Conservation (phyloP, 164 flowering plant genomes). For the Berberis thunbergii region DNA sequence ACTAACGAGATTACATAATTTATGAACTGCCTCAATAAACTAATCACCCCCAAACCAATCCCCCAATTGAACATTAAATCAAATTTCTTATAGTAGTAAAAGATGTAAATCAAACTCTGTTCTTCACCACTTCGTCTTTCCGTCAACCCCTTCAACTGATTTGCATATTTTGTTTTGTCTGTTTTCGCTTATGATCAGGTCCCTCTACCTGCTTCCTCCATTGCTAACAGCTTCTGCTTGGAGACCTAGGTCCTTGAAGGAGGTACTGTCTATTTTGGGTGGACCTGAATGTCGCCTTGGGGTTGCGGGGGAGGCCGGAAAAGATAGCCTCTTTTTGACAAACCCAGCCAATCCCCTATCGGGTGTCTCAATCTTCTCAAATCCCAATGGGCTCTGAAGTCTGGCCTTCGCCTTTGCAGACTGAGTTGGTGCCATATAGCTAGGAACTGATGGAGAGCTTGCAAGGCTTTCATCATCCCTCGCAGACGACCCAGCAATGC, state of each 20-base stretch:
- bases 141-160: neutral
- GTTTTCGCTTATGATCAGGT: neutral
- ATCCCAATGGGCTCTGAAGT: conserved; percentile 39
- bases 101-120: neutral
- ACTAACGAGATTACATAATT: neutral
- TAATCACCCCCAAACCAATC: conserved; percentile 10
- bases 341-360: conserved; percentile 28
- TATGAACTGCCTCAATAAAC: neutral
- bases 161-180: neutral
- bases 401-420: conserved; percentile 53
- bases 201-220: conserved; percentile 11
- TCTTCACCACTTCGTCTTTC: neutral
- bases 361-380: conserved; percentile 36
- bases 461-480: conserved; percentile 71
- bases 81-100: neutral
- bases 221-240: conserved; percentile 14
- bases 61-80: conserved; percentile 2
- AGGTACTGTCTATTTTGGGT: conserved; percentile 33
- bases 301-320: conserved; percentile 31
- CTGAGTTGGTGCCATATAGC: conserved; percentile 59
- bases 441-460: conserved; percentile 55
- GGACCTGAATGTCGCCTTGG: conserved; percentile 65
- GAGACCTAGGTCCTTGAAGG: conserved; percentile 14
- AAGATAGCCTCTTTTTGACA: conserved; percentile 64
- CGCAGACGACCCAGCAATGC: conserved; percentile 53